Base-by-base conservation (phyloP, 2,329 filamentous ascomycete genomes). In the Calcarisporium arbuscula region DNA sequence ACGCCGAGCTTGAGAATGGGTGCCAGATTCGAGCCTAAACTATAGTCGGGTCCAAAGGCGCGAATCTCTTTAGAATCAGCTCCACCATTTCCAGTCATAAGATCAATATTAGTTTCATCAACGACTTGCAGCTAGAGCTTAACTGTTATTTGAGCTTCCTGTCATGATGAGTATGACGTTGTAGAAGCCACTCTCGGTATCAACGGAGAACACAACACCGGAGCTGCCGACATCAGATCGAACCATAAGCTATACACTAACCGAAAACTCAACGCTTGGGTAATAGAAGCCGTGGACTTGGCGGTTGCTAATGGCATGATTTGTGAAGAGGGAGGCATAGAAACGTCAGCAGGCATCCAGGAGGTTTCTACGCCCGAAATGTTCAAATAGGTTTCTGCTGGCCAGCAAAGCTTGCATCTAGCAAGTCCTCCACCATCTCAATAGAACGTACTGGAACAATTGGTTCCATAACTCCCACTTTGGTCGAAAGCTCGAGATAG, bases 91-190 rank as follows among this genome's bases (percentile, higher is more conserved):
- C 12, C n/a, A 20, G 12, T n/a, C 28, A 18, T 30, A 6, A 32
- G 16, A 9, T n/a, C 23, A 29, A 30, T 17, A 17, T n/a, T 19
- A 5, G 55, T 72, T 68, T 68, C 68, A 21, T 58, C 67, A 5
- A 60, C 63, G 25, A 56, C 64, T 4, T 72, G 68, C 17, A 72
- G 70, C 48, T 59, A 64, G 12, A 58, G 57, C 10, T 56, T 30
- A 8, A 21, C 32, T 10, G 25, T 20, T 5, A 16, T 28, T n/a
- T 27, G 59, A 14, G 17, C 41, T 40, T 50, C 56, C 30, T 58
- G 57, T 17, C 42, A 57, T 62, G 46, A 62, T 61, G 30, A 62
- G 47, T n/a, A 62, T 53, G 12, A 60, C 44, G 38, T 57, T 58
- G 39, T 61, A 52, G 23, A 59, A 61, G 6, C 57, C 58, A 19